Base-by-base conservation (phyloP, 306 rosid species). In the barrel medic (Medicago truncatula) region DNA sequence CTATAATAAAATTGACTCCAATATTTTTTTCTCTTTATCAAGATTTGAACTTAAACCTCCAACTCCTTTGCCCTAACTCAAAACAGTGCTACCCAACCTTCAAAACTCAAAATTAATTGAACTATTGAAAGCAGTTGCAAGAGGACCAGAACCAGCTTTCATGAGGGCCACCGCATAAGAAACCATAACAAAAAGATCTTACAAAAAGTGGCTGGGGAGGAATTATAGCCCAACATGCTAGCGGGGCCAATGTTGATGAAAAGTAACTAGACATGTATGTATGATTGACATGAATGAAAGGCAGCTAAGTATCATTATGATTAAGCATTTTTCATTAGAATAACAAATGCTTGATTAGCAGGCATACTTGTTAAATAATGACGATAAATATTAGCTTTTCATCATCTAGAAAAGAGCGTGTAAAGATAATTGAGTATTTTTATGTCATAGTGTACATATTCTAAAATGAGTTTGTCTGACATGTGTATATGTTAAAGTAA, bases 211-310 rank as follows among this genome's bases (percentile, higher is more conserved):
- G 67, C 43, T 28, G 15, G 58, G 20, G 79, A 5, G 77, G 79
- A 82, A 86, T 85, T 14, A 85, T 87, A 57, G 74, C 84, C 60
- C 62, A 82, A 85, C 93, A 88, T 83, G 92, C 83, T 83, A 61
- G 80, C 60, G 89, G 87, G 87, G 80, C 86, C 94, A 83, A 2
- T 75, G 75, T 82, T 83, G 83, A 62, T 75, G 54, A 69, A 89
- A 88, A 87, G 91, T 39, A 84, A 75, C 81, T 40, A 76, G 86
- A 93, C 91, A 89, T 39, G 69, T 18, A 91, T 87, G 87, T 18
- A 91, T 87, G 87, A 93, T 89, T 88, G 90, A 83, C 82, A 86
- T 86, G 77, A 86, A 77, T 80, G 83, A 84, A 67, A 57, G 68
- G 75, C 38, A 78, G 20, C 74, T 67, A 73, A 81, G 67, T 25